Conservation (phyloP, 352 stramenopile species). For the Pythium sukuiense region DNA sequence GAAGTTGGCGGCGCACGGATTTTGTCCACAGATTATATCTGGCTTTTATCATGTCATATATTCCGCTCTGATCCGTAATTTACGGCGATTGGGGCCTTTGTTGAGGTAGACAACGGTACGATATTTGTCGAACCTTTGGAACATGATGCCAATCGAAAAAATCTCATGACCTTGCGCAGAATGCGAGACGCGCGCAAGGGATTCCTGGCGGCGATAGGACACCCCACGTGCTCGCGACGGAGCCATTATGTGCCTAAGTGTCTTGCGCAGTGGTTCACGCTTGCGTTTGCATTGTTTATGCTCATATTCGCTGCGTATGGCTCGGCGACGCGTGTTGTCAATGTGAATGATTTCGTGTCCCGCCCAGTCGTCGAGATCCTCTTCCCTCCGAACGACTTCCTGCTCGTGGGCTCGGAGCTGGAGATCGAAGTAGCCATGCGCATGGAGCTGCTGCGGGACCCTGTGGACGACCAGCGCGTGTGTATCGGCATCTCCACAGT, state of each 20-base stretch:
- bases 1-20: conserved; percentile 11
- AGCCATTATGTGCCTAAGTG: background rate
- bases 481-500: conserved; percentile 60
- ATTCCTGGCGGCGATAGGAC: background rate
- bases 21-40: conserved; percentile 6
- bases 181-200: background rate
- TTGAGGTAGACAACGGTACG: conserved; percentile 8
- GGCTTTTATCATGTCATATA: conserved; percentile 11
- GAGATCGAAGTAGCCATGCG: conserved; percentile 57
- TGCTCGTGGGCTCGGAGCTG: conserved; percentile 46
- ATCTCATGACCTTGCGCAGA: background rate
- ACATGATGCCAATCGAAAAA: background rate
- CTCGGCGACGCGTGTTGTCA: background rate
- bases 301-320: background rate
- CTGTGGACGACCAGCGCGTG: conserved; percentile 36
- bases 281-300: background rate
- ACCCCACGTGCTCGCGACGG: background rate
- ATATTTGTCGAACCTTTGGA: conserved; percentile 17
- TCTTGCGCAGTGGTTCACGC: background rate
- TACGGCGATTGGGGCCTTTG: conserved; percentile 2
- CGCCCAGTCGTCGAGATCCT: conserved; percentile 49
- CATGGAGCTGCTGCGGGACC: conserved; percentile 31
- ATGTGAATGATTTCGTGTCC: conserved; percentile 1
- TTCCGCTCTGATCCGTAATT: background rate
- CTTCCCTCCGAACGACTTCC: conserved; percentile 47